These are phyloP conservation scores for Geum urbanum DNA, from an alignment of 306 rosid genomes.

Conservation along the genomic window DNA sequence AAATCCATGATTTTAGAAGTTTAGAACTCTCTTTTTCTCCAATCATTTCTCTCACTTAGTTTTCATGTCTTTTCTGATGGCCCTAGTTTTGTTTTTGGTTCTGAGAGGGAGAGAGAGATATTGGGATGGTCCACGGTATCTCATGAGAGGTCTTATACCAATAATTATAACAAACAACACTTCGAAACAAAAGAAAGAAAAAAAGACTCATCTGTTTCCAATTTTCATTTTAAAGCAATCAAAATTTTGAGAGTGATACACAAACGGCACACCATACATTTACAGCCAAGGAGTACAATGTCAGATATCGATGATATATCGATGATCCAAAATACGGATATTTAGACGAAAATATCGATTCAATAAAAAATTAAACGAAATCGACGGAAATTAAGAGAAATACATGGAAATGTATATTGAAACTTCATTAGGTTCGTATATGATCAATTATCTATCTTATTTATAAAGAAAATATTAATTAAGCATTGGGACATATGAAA, in stretches of 20 bases:
- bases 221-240: constrained; percentile 5
- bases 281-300: too few species aligned
- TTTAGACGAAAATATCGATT: too few species aligned
- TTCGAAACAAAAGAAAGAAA: neutral
- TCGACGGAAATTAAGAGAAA: too few species aligned
- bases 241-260: constrained; percentile 20
- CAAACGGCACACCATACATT: too few species aligned
- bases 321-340: too few species aligned
- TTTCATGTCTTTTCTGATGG: constrained; percentile 40
- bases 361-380: too few species aligned
- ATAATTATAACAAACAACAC: neutral
- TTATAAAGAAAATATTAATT: too few species aligned
- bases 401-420: too few species aligned
- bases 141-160: constrained; percentile 28
- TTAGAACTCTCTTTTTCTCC: constrained; percentile 36
- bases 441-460: too few species aligned
- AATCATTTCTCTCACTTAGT: constrained; percentile 43
- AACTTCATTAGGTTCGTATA: too few species aligned
- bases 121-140: constrained; percentile 24
- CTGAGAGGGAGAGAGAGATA: neutral
- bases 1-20: constrained; percentile 29
- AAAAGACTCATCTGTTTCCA: neutral
- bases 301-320: too few species aligned
- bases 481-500: too few species aligned
- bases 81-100: constrained; percentile 22